Base-by-base conservation (phyloP, 805 yeast species). In the Hanseniaspora occidentalis region DNA sequence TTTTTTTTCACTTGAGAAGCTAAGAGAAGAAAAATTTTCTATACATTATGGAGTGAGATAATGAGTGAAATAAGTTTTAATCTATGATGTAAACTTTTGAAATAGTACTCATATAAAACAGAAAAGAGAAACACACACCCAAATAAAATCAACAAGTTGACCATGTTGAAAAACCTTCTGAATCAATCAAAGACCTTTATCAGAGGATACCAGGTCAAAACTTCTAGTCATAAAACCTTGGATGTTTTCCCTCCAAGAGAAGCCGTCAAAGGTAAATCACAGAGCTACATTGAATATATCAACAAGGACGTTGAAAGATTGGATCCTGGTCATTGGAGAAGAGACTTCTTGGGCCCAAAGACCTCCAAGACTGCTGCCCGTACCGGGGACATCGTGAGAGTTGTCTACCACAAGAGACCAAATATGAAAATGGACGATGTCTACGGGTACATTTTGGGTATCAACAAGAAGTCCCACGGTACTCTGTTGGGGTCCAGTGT, bases 351-450 rank as follows among this genome's bases (percentile, higher is more conserved):
- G 23, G 63, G 69, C 41, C 9, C 29, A 13, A 63, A 65, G 22
- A 47, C 56, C 18, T 66, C 67, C 40, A 61, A 71, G 6, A 69
- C 69, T 19, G 63, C 72, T 43, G 64, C 88, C 23, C 70, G 84
- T 42, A 72, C 94, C 0, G 96, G 95, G 11, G 96, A 88, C 56
- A 68, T 84, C 22, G 75, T 88, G 29, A 74, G 82, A 46, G 80
- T 88, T 3, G 73, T 76, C 24, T 85, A 82, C 56, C 69, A 69
- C 51, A 75, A 74, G 50, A 60, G 62, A 13, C 29, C 29, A 4
- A 68, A 73, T 42, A 60, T 73, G 46, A 50, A 63, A 4, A 75
- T 79, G 56, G 74, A 79, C 41, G 73, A 73, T 20, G 79, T 84
- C 47, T 68, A 76, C 18, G 98, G 97, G 4, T 79, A 79, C 57